Evolutionary conservation across 768 basidiomycete species (phyloP).

Genomic region (Pisolithus orientalis): DNA sequence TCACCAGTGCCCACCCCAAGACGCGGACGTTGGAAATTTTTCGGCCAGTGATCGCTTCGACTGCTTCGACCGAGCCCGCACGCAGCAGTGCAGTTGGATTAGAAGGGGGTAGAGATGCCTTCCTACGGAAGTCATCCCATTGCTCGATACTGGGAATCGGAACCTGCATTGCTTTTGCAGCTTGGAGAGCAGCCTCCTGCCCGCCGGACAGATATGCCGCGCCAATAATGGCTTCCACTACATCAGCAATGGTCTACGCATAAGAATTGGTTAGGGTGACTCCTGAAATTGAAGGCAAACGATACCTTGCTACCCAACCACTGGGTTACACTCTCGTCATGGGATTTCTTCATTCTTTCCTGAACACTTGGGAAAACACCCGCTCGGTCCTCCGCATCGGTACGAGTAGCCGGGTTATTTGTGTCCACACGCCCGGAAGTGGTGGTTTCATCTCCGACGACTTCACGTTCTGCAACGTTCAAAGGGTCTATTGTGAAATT

Average conservation of each 20-base stretch:
- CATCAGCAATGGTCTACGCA: constrained; percentile 71
- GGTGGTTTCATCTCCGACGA: constrained; percentile 27
- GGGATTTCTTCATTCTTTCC: constrained; percentile 33
- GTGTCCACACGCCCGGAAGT: constrained; percentile 4
- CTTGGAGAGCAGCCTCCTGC: constrained; percentile 55
- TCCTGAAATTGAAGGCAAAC: background rate
- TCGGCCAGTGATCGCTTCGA: constrained; percentile 61
- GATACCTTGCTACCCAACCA: constrained; percentile 76
- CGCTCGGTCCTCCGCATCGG: constrained; percentile 4
- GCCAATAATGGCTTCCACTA: constrained; percentile 78
- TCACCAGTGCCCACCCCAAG: constrained; percentile 67
- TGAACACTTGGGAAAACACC: constrained; percentile 1
- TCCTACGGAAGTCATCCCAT: constrained; percentile 66
- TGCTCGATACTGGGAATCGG: constrained; percentile 56
- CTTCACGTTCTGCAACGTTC: constrained; percentile 14
- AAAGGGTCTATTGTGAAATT: constrained; percentile 29
- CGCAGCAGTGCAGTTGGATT: constrained; percentile 39
- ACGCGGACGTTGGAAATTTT: constrained; percentile 57
- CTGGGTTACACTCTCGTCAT: constrained; percentile 38
- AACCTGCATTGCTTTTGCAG: constrained; percentile 58
- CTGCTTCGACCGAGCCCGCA: constrained; percentile 42
- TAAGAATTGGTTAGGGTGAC: constrained; percentile 9
- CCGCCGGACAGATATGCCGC: constrained; percentile 77
- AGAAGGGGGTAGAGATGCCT: constrained; percentile 38
- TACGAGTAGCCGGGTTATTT: constrained; percentile 8